Percentiles rank a stretch among this genome's conserved stretches.
Evolutionary conservation across 495 filamentous ascomycete genomes (phyloP).

Genomic region (Letharia lupina): DNA sequence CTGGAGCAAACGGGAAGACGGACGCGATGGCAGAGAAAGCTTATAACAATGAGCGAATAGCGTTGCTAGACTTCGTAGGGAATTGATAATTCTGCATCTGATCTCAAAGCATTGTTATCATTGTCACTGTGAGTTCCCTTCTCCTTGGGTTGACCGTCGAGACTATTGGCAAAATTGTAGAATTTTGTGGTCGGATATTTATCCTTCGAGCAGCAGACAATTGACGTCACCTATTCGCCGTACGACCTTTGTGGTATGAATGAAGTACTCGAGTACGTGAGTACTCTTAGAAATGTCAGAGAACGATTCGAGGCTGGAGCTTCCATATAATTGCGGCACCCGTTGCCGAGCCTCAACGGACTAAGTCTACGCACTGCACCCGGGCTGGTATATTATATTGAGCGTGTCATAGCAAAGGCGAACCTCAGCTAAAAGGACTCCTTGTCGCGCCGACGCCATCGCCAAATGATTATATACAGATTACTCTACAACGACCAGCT

Average conservation of each 20-base stretch:
- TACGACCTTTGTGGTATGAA: too few species aligned
- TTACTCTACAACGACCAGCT: background rate
- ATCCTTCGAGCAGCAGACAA: background rate
- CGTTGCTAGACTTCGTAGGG: background rate
- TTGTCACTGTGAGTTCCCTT: background rate
- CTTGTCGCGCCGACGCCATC: background rate
- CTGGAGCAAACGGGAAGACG: background rate
- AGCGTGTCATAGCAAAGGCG: background rate
- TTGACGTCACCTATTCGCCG: background rate
- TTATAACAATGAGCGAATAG: background rate
- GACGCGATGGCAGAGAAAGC: background rate
- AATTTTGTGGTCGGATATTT: background rate
- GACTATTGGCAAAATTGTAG: background rate
- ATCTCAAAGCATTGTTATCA: background rate
- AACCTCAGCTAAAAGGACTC: background rate
- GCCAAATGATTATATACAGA: slow-evolving; percentile 4
- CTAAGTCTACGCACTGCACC: too few species aligned
- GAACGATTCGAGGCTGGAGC: too few species aligned
- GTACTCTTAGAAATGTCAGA: too few species aligned
- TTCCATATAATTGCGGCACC: too few species aligned
- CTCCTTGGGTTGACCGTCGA: background rate
- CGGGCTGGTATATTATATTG: background rate
- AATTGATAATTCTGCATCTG: background rate
- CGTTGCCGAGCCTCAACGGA: too few species aligned
- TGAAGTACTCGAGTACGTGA: too few species aligned